Base-by-base conservation (phyloP, 1,139 yeast species). In the Kodamaea suecica region DNA sequence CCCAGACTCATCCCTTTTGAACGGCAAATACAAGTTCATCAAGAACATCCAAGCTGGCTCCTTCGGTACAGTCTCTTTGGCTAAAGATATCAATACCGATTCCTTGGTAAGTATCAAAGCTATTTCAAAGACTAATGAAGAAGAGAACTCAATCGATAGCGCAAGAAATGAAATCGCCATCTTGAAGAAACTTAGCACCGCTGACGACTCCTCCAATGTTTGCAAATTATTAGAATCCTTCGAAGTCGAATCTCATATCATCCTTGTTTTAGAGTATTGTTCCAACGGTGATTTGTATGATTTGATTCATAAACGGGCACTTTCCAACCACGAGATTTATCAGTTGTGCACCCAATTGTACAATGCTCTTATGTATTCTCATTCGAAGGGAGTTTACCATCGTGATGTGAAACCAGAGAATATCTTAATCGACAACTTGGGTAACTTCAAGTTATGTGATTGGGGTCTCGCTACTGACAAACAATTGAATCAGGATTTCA, bases 321-420 rank as follows among this genome's bases (percentile, higher is more conserved):
- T 47, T 17, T 35, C 47, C 15, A 41, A 39, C 30, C 30, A 24
- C 16, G 49, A 46, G 30, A 38, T 47, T 24, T 35, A 42, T 34
- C 39, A 38, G 26, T 37, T 47, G 37, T 37, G 71, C 24, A 51
- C 54, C 29, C 76, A 73, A 45, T 43, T 74, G 36, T 51, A 57
- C 38, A 53, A 50, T 34, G 78, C 73, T 9, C 47, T 74, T 26
- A 45, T 47, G 6, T 70, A 55, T 46, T 59, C 73, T 20, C 79
- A 75, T 47, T 49, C 62, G 4, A 52, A 53, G 34, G 70, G 73
- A 2, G 57, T 75, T 20, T 74, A 61, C 50, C 80, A 75, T 50
- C 61, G 80, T 33, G 80, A 75, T 51, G 57, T 75, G 30, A 75
- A 75, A 49, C 80, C 80, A 1, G 80, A 75, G 46, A 75, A 75